phyloP scores from a whole-genome alignment of 2,329 filamentous ascomycete species.

The Aurifilum marmelostoma region DNA sequence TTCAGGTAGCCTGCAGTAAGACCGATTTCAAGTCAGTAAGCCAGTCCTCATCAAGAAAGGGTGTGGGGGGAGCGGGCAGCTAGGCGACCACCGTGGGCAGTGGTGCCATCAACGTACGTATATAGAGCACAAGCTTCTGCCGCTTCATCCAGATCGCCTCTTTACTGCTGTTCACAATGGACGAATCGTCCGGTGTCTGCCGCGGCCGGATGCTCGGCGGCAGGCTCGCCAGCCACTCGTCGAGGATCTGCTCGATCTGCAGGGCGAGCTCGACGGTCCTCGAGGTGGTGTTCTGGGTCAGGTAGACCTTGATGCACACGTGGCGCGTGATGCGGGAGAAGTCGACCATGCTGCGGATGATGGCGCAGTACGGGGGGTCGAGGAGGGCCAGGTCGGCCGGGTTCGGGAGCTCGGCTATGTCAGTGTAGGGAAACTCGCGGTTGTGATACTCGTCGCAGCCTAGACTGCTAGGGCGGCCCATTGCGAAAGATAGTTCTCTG shows the following conservation, averaged over 20 bases:
- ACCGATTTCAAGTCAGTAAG: neutral
- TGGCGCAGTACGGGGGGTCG: constrained; percentile 36
- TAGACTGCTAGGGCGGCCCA: constrained; percentile 52
- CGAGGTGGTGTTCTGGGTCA: constrained; percentile 30
- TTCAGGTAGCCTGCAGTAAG: constrained; percentile 34
- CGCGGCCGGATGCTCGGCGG: constrained; percentile 33
- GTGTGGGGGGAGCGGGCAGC: too few relatives aligned
- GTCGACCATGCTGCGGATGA: constrained; percentile 37
- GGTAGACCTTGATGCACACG: constrained; percentile 35
- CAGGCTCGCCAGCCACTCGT: constrained; percentile 33
- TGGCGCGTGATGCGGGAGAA: constrained; percentile 36
- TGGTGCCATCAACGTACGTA: constrained; percentile 29
- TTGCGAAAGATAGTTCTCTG: constrained; percentile 52
- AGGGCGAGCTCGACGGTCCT: constrained; percentile 32
- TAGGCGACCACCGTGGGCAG: too few relatives aligned
- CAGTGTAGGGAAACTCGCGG: constrained; percentile 38
- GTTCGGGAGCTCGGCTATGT: constrained; percentile 22
- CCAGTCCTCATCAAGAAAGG: neutral
- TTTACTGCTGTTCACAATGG: constrained; percentile 31
- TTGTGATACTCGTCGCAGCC: constrained; percentile 54
- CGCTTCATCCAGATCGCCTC: constrained; percentile 36
- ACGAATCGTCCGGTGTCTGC: constrained; percentile 25
- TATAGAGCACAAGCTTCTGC: constrained; percentile 35
- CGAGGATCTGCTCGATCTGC: constrained; percentile 33
- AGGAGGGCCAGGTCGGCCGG: constrained; percentile 19